These are phyloP conservation scores for Eutreptiella sp. DNA, from an alignment of 208 protist genomes.

Conservation along the genomic window DNA sequence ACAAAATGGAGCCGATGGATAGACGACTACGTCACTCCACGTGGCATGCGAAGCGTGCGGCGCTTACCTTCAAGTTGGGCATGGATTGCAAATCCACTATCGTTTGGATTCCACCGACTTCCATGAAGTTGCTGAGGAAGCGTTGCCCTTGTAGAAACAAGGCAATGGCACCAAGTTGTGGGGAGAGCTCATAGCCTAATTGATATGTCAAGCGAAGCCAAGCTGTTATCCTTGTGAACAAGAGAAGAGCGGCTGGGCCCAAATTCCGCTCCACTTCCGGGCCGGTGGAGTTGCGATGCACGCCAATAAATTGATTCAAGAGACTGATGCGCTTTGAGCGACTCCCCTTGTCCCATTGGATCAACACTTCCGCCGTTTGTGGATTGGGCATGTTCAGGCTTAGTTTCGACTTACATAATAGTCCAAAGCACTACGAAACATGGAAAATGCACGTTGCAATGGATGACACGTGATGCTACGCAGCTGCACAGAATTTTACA, in stretches of 20 bases:
- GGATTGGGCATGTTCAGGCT: too few relatives aligned
- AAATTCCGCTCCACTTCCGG: constrained; percentile 56
- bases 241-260: constrained; percentile 59
- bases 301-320: constrained; percentile 52
- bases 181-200: constrained; percentile 37
- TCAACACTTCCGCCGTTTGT: too few relatives aligned
- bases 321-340: constrained; percentile 41
- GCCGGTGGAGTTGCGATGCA: constrained; percentile 60
- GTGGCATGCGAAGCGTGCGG: too few relatives aligned
- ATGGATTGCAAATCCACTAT: constrained; percentile 55
- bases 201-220: constrained; percentile 66
- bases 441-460: too few relatives aligned
- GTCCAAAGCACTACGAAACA: too few relatives aligned
- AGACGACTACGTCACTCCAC: too few relatives aligned
- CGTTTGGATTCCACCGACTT: constrained; percentile 50
- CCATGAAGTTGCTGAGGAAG: constrained; percentile 65
- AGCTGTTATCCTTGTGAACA: constrained; percentile 67
- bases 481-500: too few relatives aligned
- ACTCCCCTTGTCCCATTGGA: constrained; percentile 59
- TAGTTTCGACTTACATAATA: too few relatives aligned
- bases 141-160: constrained; percentile 63
- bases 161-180: constrained; percentile 49
- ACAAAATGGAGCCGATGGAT: too few relatives aligned
- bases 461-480: too few relatives aligned
- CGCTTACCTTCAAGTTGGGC: constrained; percentile 19